These are phyloP conservation scores for Teunomyces funiuensis DNA, from an alignment of 805 yeast species.

Conservation along the genomic window DNA sequence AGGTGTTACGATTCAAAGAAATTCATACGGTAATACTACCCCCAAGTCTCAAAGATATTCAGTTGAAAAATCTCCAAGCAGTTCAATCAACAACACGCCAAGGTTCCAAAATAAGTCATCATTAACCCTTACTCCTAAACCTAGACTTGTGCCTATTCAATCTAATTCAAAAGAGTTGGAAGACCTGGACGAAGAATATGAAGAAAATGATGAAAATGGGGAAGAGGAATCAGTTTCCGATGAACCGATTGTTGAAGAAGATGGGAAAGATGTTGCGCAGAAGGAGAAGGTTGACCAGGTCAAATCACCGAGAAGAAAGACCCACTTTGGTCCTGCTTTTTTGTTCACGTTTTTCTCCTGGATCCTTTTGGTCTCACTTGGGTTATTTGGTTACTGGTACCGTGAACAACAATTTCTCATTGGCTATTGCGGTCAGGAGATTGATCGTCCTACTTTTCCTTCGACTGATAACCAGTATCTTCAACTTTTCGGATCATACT, in stretches of 20 bases:
- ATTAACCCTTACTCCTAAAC: constrained; percentile 11
- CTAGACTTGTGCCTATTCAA: constrained; percentile 14
- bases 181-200: constrained; percentile 13
- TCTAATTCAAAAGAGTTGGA: constrained; percentile 12
- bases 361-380: constrained; percentile 27
- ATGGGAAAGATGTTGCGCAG: too few relatives aligned
- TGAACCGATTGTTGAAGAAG: not conserved
- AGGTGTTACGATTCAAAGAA: constrained; percentile 24
- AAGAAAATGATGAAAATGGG: constrained; percentile 1
- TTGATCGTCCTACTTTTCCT: constrained; percentile 43
- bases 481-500: constrained; percentile 39
- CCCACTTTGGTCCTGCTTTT: constrained; percentile 2
- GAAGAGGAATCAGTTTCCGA: not conserved
- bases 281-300: not conserved
- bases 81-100: not conserved
- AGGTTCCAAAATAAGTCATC: constrained; percentile 1
- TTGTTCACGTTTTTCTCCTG: constrained; percentile 16
- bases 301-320: not conserved
- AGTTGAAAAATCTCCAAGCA: constrained; percentile 10
- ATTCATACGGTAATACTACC: constrained; percentile 10
- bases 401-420: constrained; percentile 58
- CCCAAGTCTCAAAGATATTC: constrained; percentile 11
- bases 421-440: constrained; percentile 77
- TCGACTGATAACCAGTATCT: constrained; percentile 27
- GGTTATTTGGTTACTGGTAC: constrained; percentile 56